These are phyloP conservation scores for Chamaenerion angustifolium DNA, from an alignment of 345 rosid species.

Conservation along the genomic window DNA sequence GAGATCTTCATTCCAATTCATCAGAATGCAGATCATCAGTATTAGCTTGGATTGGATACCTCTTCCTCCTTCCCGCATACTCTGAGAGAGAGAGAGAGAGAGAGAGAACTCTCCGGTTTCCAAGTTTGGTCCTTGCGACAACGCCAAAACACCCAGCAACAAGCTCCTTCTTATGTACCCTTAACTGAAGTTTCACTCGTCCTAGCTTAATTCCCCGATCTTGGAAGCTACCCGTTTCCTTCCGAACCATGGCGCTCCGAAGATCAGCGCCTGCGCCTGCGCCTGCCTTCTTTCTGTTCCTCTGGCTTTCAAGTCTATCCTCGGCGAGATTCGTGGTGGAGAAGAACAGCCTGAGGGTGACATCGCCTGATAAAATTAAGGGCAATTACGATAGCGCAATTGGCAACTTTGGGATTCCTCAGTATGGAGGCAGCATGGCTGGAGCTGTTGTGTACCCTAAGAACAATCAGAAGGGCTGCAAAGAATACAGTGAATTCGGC, in stretches of 20 bases:
- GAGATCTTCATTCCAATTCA: no score
- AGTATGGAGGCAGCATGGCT: constrained; percentile 99
- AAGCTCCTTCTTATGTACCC: not conserved
- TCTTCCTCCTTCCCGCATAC: no score
- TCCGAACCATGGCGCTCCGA: constrained; percentile 11
- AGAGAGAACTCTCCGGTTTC: no score
- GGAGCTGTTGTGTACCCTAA: constrained; percentile 63
- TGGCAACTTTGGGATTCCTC: constrained; percentile 96
- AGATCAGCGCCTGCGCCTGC: constrained; percentile 7
- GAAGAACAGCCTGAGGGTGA: constrained; percentile 80
- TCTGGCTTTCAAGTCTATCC: constrained; percentile 10
- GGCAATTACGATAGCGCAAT: constrained; percentile 86
- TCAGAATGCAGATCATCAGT: no score
- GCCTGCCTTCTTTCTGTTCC: constrained; percentile 17
- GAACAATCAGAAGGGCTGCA: constrained; percentile 65
- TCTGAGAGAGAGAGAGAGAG: no score
- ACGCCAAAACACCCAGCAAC: no score
- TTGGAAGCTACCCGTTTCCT: not conserved
- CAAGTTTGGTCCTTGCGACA: no score
- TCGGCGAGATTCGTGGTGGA: constrained; percentile 78
- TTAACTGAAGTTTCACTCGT: not conserved
- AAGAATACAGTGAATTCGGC: constrained; percentile 42
- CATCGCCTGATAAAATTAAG: constrained; percentile 82
- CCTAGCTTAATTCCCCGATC: not conserved
- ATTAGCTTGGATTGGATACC: no score